Conservation (phyloP, 257 asterid genomes). For the Solanum chiquidenum region DNA sequence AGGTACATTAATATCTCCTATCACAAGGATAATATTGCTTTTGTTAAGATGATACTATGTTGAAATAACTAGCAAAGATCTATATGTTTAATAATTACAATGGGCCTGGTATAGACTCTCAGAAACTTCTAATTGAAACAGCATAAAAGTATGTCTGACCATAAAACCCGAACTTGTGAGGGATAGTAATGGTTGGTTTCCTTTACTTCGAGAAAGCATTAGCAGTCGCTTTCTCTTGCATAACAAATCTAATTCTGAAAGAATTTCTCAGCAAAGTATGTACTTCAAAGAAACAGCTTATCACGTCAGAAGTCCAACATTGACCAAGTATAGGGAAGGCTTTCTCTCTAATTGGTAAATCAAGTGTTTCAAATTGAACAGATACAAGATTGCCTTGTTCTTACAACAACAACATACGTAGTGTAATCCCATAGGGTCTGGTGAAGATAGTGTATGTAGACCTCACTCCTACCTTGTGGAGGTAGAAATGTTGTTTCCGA, state of each 20-base stretch:
- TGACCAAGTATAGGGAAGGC: not conserved
- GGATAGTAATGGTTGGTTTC: not conserved
- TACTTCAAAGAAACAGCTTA: not conserved
- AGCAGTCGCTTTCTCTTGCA: not conserved
- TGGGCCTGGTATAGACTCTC: not conserved
- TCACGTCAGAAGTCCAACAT: not conserved
- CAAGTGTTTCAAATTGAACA: not conserved
- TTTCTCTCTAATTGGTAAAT: not conserved
- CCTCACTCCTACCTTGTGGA: not conserved
- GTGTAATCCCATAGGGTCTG: not conserved
- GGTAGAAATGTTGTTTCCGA: not conserved
- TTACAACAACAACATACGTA: not conserved
- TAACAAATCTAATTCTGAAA: not conserved
- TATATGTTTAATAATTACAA: not conserved
- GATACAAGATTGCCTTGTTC: not conserved
- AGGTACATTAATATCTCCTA: conserved; percentile 27
- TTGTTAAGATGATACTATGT: not conserved
- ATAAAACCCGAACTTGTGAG: not conserved
- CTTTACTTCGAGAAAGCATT: not conserved
- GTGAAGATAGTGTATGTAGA: not conserved
- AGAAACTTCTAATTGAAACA: not conserved
- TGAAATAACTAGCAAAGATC: not conserved
- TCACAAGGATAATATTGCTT: not conserved
- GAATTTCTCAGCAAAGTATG: not conserved
- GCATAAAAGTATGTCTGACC: not conserved